Evolutionary conservation across 306 rosid genomes (phyloP).

Genomic region (Sicyos edulis): DNA sequence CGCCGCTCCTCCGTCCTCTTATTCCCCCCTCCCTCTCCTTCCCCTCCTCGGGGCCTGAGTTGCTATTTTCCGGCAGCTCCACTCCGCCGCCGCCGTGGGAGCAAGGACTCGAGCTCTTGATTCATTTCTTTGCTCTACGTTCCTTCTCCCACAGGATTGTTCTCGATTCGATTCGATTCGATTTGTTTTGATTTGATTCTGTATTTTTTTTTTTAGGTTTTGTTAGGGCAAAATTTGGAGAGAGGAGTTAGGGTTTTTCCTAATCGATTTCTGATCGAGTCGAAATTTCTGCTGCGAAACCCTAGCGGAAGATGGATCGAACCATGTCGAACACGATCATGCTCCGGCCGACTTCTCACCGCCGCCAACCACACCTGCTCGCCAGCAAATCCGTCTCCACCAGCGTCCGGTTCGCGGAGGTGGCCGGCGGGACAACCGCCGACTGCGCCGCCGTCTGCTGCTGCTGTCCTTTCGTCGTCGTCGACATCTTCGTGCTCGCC

Average conservation of each 20-base stretch:
- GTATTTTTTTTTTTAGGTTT: background rate
- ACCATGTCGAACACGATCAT: too few relatives aligned
- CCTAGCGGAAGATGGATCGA: background rate
- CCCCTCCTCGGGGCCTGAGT: background rate
- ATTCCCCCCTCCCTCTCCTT: background rate
- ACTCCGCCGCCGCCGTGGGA: background rate
- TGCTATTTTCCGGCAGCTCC: background rate
- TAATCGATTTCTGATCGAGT: background rate
- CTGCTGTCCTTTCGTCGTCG: conserved; percentile 51
- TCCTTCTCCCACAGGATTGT: conserved; percentile 8
- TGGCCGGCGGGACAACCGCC: conserved; percentile 68
- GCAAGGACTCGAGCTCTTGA: background rate
- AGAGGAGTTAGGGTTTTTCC: background rate
- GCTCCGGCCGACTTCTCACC: too few relatives aligned
- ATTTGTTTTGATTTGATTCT: background rate
- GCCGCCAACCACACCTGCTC: too few relatives aligned
- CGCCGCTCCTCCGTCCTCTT: background rate
- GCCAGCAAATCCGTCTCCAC: conserved; percentile 15
- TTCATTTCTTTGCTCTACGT: background rate
- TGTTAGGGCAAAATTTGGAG: background rate
- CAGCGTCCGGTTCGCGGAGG: conserved; percentile 45
- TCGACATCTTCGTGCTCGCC: conserved; percentile 45
- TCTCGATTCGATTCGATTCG: background rate
- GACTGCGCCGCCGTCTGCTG: conserved; percentile 83
- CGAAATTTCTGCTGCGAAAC: background rate